Base-by-base conservation (phyloP, 306 rosid genomes). In the Carpinus viminea region DNA sequence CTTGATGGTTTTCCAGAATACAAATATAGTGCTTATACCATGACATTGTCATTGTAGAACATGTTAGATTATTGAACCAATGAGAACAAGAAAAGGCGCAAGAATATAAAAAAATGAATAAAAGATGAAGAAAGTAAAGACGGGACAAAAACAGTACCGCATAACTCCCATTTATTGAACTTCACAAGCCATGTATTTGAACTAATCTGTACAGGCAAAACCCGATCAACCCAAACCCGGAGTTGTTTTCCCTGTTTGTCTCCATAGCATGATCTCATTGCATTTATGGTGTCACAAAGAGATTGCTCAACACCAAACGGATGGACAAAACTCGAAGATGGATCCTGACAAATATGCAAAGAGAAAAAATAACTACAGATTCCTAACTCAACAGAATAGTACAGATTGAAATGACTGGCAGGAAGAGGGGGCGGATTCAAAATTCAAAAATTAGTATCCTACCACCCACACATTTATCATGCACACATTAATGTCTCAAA, bases 161-260 rank as follows among this genome's bases (percentile, higher is more conserved):
- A 80, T 77, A 72, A 83, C 64, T 90, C 93, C 99, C 98, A 95
- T 86, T 86, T 83, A 64, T 90, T 73, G 65, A 88, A 91, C 88
- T 84, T 93, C 83, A 91, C 82, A 15, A 95, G 87, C 99, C 96
- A 93, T 38, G 87, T 74, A 66, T 80, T 85, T 4, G 93, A 66
- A 81, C 90, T 69, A 72, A 91, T 82, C 78, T 84, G 81, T 21
- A 84, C 72, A 52, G 96, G 76, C 71, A 82, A 77, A 24, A 91
- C 84, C 71, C 78, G 79, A 78, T 95, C 98, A 64, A 91, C 89
- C 98, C 90, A 91, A 78, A 83, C 86, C 81, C 91, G 85, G 66
- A 65, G 91, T 60, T 80, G 86, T 81, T 90, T 89, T 82, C 94
- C 99, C 84, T 85, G 87, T 70, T 84, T 81, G 82, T 95, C 93